These are phyloP conservation scores for Yamadazyma songkhlaensis DNA, from an alignment of 1,139 yeast species.

Conservation along the genomic window DNA sequence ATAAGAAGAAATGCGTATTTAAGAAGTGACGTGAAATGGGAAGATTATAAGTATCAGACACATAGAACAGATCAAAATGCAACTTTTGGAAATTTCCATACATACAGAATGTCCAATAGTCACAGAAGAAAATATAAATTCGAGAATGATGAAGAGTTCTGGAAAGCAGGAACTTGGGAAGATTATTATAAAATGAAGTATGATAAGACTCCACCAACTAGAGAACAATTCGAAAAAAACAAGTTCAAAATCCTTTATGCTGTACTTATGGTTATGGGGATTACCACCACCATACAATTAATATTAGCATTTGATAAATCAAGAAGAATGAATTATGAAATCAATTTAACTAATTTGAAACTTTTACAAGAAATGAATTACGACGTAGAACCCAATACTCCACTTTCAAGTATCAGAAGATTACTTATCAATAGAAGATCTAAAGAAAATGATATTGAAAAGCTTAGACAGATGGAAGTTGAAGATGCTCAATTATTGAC, in stretches of 20 bases:
- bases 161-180: conserved; percentile 75
- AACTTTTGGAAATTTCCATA: conserved; percentile 28
- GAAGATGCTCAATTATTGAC: conserved; percentile 31
- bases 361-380: conserved; percentile 52
- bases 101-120: conserved; percentile 39
- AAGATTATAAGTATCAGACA: conserved; percentile 19
- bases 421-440: conserved; percentile 60
- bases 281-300: conserved; percentile 44
- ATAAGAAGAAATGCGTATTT: conserved; percentile 34
- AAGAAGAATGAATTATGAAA: conserved; percentile 27
- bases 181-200: conserved; percentile 51
- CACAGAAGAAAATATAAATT: conserved; percentile 32
- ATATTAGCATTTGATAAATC: conserved; percentile 40
- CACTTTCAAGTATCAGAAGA: conserved; percentile 44
- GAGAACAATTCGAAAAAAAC: conserved; percentile 43
- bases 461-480: conserved; percentile 16
- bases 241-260: conserved; percentile 44
- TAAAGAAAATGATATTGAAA: conserved; percentile 20
- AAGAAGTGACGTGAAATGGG: conserved; percentile 29
- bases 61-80: conserved; percentile 24
- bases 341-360: conserved; percentile 38
- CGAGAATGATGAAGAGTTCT: conserved; percentile 45
- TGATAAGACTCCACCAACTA: conserved; percentile 37
- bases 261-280: conserved; percentile 37
- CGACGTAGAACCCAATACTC: conserved; percentile 49